Evolutionary conservation across 805 yeast genomes (phyloP), one percentile per base, ranked within the genome.

Genomic region (Phaffomyces antillensis): DNA sequence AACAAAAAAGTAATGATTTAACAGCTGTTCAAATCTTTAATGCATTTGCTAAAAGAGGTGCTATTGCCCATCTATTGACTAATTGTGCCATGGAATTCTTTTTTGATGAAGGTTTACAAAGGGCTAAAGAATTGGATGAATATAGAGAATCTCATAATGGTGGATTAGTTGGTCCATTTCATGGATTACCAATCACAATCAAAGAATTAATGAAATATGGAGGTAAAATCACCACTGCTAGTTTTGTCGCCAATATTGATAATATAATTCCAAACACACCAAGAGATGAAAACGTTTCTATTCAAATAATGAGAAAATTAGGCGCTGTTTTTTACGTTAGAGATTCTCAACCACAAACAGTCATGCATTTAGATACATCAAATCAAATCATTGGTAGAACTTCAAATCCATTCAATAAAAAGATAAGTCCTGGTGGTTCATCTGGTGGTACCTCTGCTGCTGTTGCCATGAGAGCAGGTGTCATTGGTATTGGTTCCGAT

Each of bases 361-460:
- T 82, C 53, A 82, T 82, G 88, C 86, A 81, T 54, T 63, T 79
- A 53, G 85, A 80, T 58, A 77, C 86, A 11, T 68, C 30, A 28
- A 28, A 74, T 56, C 72, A 73, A 60, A 68, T 81, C 56, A 71
- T 66, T 43, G 88, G 88, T 10, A 67, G 77, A 54, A 72, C 86
- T 4, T 61, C 74, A 48, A 81, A 81, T 56, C 81, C 86, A 2
- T 66, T 61, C 64, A 81, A 82, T 58, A 66, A 78, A 41, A 66
- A 70, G 30, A 63, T 81, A 41, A 73, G 83, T 24, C 70, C 83
- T 2, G 88, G 88, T 49, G 88, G 88, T 17, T 77, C 84, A 1
- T 77, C 84, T 11, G 86, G 87, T 44, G 88, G 88, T 51, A 86
- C 81, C 55, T 82, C 86, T 48, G 80, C 84, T 1, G 64, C 77